Evolutionary conservation across 805 yeast species (phyloP), one percentile per base, ranked within the genome.

Genomic region (Torulaspora gathmanii): DNA sequence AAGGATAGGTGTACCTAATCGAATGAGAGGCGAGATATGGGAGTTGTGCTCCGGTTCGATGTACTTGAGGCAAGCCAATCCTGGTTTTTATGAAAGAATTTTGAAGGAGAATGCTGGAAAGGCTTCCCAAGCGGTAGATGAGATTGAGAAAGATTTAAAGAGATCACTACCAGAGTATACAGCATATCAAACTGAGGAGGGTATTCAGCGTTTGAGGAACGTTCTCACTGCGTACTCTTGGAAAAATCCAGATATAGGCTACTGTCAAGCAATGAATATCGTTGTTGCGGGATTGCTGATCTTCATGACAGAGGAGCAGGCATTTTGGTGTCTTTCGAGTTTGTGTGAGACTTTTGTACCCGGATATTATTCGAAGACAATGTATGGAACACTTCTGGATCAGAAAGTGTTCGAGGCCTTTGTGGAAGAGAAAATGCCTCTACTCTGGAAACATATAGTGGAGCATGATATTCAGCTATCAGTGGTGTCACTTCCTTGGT

Each of bases 251-350:
- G 96, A 91, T 33, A 87, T 93, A 20, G 99, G 99, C 0, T 93
- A 93, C 64, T 93, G 99, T 63, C 99, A 93, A 65, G 99, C 98
- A 1, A 93, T 95, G 99, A 93, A 93, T 62, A 93, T 93, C 41
- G 89, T 86, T 7, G 80, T 79, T 1, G 95, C 95, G 1, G 90
- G 87, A 0, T 64, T 86, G 42, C 67, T 86, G 48, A 84, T 84
- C 31, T 85, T 80, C 63, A 89, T 87, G 84, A 84, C 95, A 7
- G 99, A 93, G 64, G 99, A 91, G 53, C 98, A 93, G 65, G 98
- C 96, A 0, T 93, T 88, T 60, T 93, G 98, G 98, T 79, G 91
- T 46, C 72, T 93, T 45, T 78, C 81, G 44, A 77, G 79, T 13
- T 66, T 93, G 2, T 89, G 97, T 68, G 95, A 89, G 48, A 76